Conservation (phyloP, 2,329 filamentous ascomycete species). For the Fusarium camptoceras region DNA sequence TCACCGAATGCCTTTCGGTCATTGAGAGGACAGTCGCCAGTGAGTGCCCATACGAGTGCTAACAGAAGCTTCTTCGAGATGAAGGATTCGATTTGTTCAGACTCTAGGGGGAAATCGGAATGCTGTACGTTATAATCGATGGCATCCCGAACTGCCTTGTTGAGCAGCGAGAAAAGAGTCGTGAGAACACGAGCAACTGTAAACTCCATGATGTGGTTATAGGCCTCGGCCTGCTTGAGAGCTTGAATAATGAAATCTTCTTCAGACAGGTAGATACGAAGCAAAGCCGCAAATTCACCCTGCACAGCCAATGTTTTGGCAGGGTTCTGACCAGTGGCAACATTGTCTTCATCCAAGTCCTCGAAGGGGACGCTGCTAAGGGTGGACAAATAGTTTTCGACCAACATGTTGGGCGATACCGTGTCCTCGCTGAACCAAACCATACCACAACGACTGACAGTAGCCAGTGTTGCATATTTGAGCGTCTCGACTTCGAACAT, state of each 20-base stretch:
- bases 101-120: conserved; percentile 90
- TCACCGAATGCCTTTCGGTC: conserved; percentile 94
- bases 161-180: conserved; percentile 93
- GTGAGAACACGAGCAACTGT: conserved; percentile 90
- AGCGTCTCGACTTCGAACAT: conserved; percentile 99
- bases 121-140: conserved; percentile 97
- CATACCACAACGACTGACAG: conserved; percentile 99
- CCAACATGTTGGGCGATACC: conserved; percentile 92
- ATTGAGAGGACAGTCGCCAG: conserved; percentile 88
- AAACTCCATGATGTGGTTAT: conserved; percentile 98
- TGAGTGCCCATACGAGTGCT: conserved; percentile 93
- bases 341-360: conserved; percentile 92
- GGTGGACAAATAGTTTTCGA: conserved; percentile 87
- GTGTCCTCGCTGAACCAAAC: conserved; percentile 99
- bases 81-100: conserved; percentile 89
- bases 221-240: conserved; percentile 79
- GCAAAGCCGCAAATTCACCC: conserved; percentile 79
- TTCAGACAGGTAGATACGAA: conserved; percentile 78
- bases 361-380: conserved; percentile 89
- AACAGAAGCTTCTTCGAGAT: conserved; percentile 94
- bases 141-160: conserved; percentile 91
- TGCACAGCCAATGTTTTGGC: conserved; percentile 85
- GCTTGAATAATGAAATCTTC: conserved; percentile 85
- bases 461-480: conserved; percentile 96
- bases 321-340: conserved; percentile 78